Conservation (phyloP, 768 basidiomycete genomes). For the Lactarius tabidus region DNA sequence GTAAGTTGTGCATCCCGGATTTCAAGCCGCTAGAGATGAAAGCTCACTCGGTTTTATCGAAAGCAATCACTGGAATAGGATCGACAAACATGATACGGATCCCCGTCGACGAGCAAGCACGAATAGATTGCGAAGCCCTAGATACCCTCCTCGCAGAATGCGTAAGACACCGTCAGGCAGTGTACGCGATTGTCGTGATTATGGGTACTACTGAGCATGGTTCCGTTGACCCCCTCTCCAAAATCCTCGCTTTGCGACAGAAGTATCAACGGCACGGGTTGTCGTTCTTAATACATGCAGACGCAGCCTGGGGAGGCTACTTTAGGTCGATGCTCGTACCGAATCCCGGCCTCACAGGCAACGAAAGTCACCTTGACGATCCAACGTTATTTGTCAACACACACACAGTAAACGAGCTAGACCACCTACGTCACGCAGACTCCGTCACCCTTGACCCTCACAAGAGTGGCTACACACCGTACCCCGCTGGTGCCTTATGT, state of each 20-base stretch:
- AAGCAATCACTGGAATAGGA: conserved; percentile 44
- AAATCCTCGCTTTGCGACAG: conserved; percentile 36
- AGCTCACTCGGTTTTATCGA: not conserved
- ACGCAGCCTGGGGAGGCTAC: conserved; percentile 48
- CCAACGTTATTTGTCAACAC: conserved; percentile 33
- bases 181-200: conserved; percentile 43
- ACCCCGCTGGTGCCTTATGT: conserved; percentile 41
- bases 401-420: conserved; percentile 33
- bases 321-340: conserved; percentile 35
- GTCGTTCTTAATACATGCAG: conserved; percentile 41
- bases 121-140: conserved; percentile 34
- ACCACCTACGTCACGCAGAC: conserved; percentile 31
- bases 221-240: conserved; percentile 39
- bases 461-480: conserved; percentile 42
- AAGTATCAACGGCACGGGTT: conserved; percentile 35
- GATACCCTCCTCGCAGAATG: conserved; percentile 30
- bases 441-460: conserved; percentile 43
- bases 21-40: not conserved
- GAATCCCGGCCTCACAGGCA: not conserved
- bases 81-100: conserved; percentile 37
- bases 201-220: conserved; percentile 46
- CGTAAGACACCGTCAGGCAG: conserved; percentile 32
- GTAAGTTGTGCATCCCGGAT: conserved; percentile 29
- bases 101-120: conserved; percentile 36
- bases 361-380: conserved; percentile 9